phyloP scores from a whole-genome alignment of 2,329 filamentous ascomycete species.

The Cladosporium sp. region DNA sequence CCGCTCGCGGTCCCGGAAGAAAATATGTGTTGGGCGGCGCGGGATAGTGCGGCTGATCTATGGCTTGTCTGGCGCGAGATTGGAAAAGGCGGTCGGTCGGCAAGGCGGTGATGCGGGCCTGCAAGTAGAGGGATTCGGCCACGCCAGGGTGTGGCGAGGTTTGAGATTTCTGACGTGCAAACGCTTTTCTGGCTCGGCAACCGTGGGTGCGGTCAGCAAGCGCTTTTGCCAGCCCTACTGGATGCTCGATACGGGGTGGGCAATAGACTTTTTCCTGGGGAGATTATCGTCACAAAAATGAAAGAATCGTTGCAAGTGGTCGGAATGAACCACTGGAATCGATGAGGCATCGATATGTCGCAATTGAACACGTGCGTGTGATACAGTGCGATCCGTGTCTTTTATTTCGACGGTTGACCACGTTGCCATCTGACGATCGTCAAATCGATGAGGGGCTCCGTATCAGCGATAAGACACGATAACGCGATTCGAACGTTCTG shows the following conservation, averaged over 20 bases:
- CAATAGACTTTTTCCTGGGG: background rate
- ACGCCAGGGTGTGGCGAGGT: constrained; percentile 5
- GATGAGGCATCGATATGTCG: background rate
- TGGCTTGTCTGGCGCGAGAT: background rate
- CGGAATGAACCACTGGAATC: background rate
- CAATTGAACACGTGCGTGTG: background rate
- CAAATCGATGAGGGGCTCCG: background rate
- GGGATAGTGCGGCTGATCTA: constrained; percentile 9
- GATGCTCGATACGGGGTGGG: background rate
- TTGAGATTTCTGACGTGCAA: constrained; percentile 7
- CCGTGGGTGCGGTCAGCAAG: constrained; percentile 4
- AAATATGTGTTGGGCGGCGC: constrained; percentile 12
- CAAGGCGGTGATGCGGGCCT: constrained; percentile 9
- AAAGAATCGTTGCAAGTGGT: background rate
- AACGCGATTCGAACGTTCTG: background rate
- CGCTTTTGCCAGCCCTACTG: background rate
- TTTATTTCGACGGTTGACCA: background rate
- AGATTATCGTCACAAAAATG: background rate
- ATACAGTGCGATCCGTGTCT: background rate
- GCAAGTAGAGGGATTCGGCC: background rate
- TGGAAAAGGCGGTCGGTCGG: constrained; percentile 14
- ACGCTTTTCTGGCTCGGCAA: background rate
- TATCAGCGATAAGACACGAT: background rate
- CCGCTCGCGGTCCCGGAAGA: constrained; percentile 1
- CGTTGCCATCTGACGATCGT: constrained; percentile 5